phyloP scores from a whole-genome alignment of 495 filamentous ascomycete species.

The Glarea lozoyensis region DNA sequence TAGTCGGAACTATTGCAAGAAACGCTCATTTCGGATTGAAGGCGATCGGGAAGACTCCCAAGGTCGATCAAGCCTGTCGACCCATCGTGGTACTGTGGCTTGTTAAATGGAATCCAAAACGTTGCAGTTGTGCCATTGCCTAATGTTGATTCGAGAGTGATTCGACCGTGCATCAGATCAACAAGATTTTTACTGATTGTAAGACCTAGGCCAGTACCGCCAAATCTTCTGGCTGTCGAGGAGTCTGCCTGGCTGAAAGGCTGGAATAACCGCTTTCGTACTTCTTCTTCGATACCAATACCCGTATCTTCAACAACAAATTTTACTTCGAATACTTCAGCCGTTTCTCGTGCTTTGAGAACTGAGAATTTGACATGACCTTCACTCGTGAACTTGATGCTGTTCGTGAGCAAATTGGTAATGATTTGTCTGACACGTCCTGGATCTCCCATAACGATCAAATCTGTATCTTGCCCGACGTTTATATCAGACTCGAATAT shows the following conservation, averaged over 20 bases:
- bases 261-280: constrained; percentile 65
- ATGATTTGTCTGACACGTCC: constrained; percentile 73
- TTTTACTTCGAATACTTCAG: constrained; percentile 38
- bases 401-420: constrained; percentile 80
- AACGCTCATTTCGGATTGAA: constrained; percentile 54
- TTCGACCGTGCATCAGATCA: constrained; percentile 73
- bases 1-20: constrained; percentile 48
- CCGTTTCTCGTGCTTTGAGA: constrained; percentile 35
- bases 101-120: constrained; percentile 63
- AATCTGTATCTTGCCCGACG: constrained; percentile 33
- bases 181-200: constrained; percentile 74
- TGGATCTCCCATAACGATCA: constrained; percentile 63
- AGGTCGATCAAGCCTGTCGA: constrained; percentile 37
- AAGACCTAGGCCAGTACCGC: constrained; percentile 73
- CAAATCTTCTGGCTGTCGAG: constrained; percentile 65
- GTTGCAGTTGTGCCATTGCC: constrained; percentile 54
- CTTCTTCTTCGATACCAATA: constrained; percentile 74
- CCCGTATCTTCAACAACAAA: constrained; percentile 73
- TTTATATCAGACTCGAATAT: constrained; percentile 42
- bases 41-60: constrained; percentile 45
- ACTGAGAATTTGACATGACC: constrained; percentile 55
- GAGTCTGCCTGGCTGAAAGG: constrained; percentile 83
- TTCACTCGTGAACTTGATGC: constrained; percentile 76
- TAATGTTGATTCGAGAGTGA: constrained; percentile 50
- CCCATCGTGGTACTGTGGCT: constrained; percentile 26